Base-by-base conservation (phyloP, 2,329 filamentous ascomycete genomes). In the Cladosporium sp. region DNA sequence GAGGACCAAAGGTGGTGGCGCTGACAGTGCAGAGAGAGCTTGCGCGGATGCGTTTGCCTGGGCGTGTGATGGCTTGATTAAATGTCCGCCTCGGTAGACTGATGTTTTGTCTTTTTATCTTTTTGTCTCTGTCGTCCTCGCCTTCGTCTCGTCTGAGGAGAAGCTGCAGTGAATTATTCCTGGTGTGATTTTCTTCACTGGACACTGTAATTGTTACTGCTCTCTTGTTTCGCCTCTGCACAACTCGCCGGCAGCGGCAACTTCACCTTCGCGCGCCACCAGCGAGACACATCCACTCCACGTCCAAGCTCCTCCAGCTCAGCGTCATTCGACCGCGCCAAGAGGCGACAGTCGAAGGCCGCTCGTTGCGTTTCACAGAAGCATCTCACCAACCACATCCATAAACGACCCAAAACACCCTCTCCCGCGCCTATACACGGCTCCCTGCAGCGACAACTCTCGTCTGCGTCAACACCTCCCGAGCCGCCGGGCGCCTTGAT, bases 1-100 rank as follows among this genome's bases (percentile, higher is more conserved):
- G 49, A 56, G 18, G 16, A 46, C 32, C 30, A 63, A 13, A 51
- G 18, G 60, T 63, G 18, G 60, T 63, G 60, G 60, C 60, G 59
- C 61, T 49, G 51, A 56, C 34, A 14, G 25, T 30, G 56, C 61
- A 48, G 21, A 28, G n/a, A 3, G n/a, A 46, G 67, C 63, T 67
- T 67, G 66, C 66, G 66, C 53, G 64, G 64, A 63, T 57, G 51
- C 54, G 67, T 63, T 64, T 69, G 67, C 67, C 67, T 68, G 51
- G 39, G 39, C 25, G 63, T 54, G 51, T 53, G 59, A 11, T 46
- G 39, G 39, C 48, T 36, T 2, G 62, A 58, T 61, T 39, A 26
- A 21, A 8, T 54, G n/a, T 28, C 51, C 26, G 25, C 16, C 25
- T 53, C 25, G 16, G 25, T 23, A 54, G 18, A 2, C 8, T 46